These are phyloP conservation scores for Gardenia jasminoides DNA, from an alignment of 257 asterid genomes.

Conservation along the genomic window DNA sequence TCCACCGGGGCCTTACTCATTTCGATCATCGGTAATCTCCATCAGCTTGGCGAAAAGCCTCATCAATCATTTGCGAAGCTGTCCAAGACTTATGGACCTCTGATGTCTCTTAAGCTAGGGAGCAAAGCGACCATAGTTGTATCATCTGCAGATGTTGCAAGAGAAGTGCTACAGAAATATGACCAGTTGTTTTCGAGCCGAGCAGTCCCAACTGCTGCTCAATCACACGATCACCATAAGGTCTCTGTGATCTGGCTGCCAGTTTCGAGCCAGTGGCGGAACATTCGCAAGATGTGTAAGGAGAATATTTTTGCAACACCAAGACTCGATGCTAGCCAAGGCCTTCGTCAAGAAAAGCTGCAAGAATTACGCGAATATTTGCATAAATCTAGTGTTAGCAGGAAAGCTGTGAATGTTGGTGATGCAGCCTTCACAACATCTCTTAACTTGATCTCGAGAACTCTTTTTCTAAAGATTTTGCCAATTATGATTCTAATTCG, in stretches of 20 bases:
- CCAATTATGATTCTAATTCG: not conserved
- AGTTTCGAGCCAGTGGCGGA: constrained; percentile 15
- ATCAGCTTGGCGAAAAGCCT: constrained; percentile 22
- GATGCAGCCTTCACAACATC: constrained; percentile 8
- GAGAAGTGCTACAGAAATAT: constrained; percentile 7
- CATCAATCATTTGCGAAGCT: constrained; percentile 31
- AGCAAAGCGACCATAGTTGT: constrained; percentile 14
- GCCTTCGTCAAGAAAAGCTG: not conserved
- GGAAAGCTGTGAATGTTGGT: not conserved
- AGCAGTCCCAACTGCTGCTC: not conserved
- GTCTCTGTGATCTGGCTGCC: constrained; percentile 15
- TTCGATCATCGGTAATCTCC: constrained; percentile 31
- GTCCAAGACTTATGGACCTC: constrained; percentile 31
- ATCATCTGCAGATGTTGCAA: constrained; percentile 23
- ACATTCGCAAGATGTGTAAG: constrained; percentile 15
- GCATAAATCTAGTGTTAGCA: not conserved
- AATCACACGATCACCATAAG: constrained; percentile 1
- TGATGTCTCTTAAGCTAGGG: constrained; percentile 32
- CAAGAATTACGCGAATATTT: not conserved
- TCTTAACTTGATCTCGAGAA: not conserved
- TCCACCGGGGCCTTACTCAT: constrained; percentile 31
- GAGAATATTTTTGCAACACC: constrained; percentile 11
- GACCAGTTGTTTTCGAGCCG: constrained; percentile 13
- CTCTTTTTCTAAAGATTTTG: constrained; percentile 10
- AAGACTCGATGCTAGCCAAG: constrained; percentile 6